These are phyloP conservation scores for Exophiala calicioides DNA, from an alignment of 2,329 filamentous ascomycete genomes.

Conservation along the genomic window DNA sequence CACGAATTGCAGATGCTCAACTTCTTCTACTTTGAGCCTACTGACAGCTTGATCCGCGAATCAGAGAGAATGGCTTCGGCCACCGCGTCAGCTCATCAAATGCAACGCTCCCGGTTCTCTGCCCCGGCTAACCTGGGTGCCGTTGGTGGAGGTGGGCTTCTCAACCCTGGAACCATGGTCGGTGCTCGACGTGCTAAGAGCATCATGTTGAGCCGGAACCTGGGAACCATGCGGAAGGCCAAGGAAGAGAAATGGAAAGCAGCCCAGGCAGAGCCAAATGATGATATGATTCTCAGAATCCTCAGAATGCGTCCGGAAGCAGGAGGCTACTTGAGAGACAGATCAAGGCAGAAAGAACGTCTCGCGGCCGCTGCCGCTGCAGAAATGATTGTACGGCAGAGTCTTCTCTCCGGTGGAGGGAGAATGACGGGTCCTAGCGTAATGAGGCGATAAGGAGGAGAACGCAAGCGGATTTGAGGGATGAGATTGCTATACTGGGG, in stretches of 20 bases:
- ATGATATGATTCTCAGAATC: slow-evolving; percentile 97
- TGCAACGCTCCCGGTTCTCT: slow-evolving; percentile 66
- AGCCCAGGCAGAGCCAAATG: slow-evolving; percentile 91
- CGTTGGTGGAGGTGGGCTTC: slow-evolving; percentile 50
- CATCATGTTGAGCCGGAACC: slow-evolving; percentile 90
- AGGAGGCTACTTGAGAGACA: slow-evolving; percentile 79
- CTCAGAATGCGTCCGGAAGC: slow-evolving; percentile 93
- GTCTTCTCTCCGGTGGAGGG: slow-evolving; percentile 63
- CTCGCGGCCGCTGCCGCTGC: slow-evolving; percentile 87
- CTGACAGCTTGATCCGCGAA: slow-evolving; percentile 87
- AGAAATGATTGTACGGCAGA: slow-evolving; percentile 92
- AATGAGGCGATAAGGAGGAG: slow-evolving; percentile 22
- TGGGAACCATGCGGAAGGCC: slow-evolving; percentile 93
- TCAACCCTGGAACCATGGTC: slow-evolving; percentile 50
- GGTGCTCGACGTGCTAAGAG: slow-evolving; percentile 60
- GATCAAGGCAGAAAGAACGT: slow-evolving; percentile 90
- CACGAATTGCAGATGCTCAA: slow-evolving; percentile 94
- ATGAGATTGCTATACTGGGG: neutral
- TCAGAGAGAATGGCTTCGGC: slow-evolving; percentile 94
- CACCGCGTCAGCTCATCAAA: slow-evolving; percentile 75
- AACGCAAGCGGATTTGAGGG: neutral
- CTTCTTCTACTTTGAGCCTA: slow-evolving; percentile 97
- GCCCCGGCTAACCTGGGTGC: slow-evolving; percentile 59
- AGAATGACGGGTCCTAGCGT: slow-evolving; percentile 50
- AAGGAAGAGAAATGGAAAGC: slow-evolving; percentile 96